A percentile compares a stretch with the other conserved stretches of the same genome.
These are phyloP conservation scores for Colletotrichum sp. DNA, from an alignment of 2,329 filamentous ascomycete species.

Conservation along the genomic window DNA sequence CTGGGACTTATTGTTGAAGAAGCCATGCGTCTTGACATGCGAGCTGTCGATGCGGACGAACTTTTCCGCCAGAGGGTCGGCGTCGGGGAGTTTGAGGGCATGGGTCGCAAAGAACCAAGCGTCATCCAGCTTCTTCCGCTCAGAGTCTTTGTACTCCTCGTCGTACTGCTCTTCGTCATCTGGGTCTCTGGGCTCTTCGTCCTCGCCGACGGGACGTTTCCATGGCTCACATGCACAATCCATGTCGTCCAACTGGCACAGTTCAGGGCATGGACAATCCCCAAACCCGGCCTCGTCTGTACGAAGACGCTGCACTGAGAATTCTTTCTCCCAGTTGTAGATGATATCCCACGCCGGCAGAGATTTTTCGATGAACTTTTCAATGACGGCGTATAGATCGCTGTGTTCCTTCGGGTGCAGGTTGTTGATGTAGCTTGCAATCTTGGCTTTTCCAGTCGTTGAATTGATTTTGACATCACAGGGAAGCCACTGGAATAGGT, in stretches of 20 bases:
- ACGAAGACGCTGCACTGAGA: background rate
- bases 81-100: background rate
- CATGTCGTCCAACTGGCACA: background rate
- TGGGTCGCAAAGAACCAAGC: background rate
- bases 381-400: conserved; percentile 38
- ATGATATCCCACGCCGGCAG: conserved; percentile 45
- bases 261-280: background rate
- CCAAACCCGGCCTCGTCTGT: background rate
- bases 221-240: background rate
- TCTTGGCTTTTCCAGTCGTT: conserved; percentile 31
- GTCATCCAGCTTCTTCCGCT: background rate
- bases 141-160: background rate
- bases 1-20: background rate
- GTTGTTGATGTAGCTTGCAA: conserved; percentile 53
- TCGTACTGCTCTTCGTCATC: background rate
- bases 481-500: conserved; percentile 22
- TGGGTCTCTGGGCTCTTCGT: background rate
- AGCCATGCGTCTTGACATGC: background rate
- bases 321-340: background rate
- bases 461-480: conserved; percentile 38
- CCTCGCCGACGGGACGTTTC: background rate
- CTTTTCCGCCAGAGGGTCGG: background rate
- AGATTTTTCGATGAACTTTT: conserved; percentile 37
- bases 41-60: background rate
- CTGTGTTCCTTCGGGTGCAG: conserved; percentile 40